Percentiles rank a stretch among this genome's conserved stretches.
Conservation (phyloP, 805 yeast species). For the Candida maris region DNA sequence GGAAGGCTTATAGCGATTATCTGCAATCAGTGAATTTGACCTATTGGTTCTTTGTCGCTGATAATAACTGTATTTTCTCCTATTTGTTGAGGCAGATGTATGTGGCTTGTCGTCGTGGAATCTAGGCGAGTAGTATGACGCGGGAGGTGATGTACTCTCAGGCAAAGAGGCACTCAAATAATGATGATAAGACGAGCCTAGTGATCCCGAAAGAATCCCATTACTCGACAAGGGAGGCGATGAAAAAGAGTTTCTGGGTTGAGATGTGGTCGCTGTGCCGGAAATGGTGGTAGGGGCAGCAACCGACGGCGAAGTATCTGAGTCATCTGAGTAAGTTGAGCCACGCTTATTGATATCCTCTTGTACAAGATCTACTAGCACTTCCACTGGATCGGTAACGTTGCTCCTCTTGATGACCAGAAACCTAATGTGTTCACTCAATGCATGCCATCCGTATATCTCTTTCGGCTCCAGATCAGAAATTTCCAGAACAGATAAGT, state of each 20-base stretch:
- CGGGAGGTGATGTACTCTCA: constrained; percentile 18
- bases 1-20: constrained; percentile 7
- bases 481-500: constrained; percentile 57
- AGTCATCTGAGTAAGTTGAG: constrained; percentile 20
- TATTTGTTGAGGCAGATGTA: constrained; percentile 14
- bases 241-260: constrained; percentile 17
- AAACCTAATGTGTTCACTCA: constrained; percentile 53
- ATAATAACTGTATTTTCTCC: constrained; percentile 26
- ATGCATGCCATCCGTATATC: constrained; percentile 59
- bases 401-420: constrained; percentile 51
- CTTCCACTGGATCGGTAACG: constrained; percentile 49
- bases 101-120: constrained; percentile 14
- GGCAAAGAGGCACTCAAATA: constrained; percentile 27
- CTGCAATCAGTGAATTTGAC: constrained; percentile 12
- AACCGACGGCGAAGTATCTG: constrained; percentile 15
- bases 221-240: constrained; percentile 14
- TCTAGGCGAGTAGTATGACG: constrained; percentile 16
- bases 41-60: constrained; percentile 18
- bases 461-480: constrained; percentile 61
- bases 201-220: constrained; percentile 14
- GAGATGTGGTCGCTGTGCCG: constrained; percentile 20
- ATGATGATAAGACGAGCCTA: constrained; percentile 21
- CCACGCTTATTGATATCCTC: constrained; percentile 42
- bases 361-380: constrained; percentile 48
- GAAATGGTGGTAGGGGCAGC: constrained; percentile 19